Evolutionary conservation across 169 alveolate genomes (phyloP), one percentile per base, ranked within the genome.

Genomic region (Perkinsus marinus): DNA sequence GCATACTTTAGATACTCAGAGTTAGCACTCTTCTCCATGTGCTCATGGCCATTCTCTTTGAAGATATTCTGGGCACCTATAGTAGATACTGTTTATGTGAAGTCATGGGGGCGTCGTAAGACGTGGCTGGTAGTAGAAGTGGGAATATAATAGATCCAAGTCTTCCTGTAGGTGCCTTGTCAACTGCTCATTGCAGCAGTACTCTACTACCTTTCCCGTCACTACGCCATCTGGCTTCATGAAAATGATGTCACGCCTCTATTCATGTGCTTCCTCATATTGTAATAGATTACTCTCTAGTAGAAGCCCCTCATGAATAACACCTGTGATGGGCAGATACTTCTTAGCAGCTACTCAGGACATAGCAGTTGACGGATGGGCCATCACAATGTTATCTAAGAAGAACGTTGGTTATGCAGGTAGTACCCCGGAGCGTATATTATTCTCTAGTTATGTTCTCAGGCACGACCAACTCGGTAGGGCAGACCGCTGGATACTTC

Each of bases 331-430:
- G n/a, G n/a, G 39, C 79, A 89, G 79, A 30, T 57, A 57, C 34
- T 92, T 97, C 68, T 94, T 95, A 90, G 94, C 95, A 95, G 98
- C 98, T 36, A 97, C 98, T 22, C 98, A 97, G 94, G 99, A 98
- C 93, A 97, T 97, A 90, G 99, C 99, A 17, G 99, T 98, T 39
- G 99, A 98, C 91, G 99, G 99, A 26, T 98, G 99, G 99, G 99
- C 99, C 22, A 91, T 98, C 43, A 97, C 97, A 34, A 95, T 97
- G 93, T 96, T 98, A 16, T 91, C 97, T 22, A 95, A 93, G 43
- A 95, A 95, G 79, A 96, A 96, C 92, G 92, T 90, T 34, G 93
- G 97, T 79, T 96, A 92, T 39, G 96, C 93, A 39, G n/a, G 90
- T 89, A 89, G 22, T 26, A n/a, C 0, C 22, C 57, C 22, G 90